phyloP scores from a whole-genome alignment of 2,329 filamentous ascomycete genomes.

The Colletotrichum chrysophilum region DNA sequence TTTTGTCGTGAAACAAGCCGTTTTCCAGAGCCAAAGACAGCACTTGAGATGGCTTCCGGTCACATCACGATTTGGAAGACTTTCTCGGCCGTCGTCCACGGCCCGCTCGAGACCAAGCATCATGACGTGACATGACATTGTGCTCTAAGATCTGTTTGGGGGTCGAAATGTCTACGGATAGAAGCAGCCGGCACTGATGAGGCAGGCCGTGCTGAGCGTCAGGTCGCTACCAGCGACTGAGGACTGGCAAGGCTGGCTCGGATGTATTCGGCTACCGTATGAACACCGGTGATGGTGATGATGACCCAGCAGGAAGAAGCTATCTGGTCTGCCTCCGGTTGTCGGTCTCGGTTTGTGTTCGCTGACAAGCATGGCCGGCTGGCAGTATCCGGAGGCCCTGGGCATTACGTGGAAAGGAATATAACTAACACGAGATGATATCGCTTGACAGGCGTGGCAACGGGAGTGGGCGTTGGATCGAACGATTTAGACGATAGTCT shows the following conservation, averaged over 20 bases:
- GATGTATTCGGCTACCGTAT: neutral
- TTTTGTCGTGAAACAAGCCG: constrained; percentile 6
- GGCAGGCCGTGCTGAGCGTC: neutral
- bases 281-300: neutral
- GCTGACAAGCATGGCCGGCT: neutral
- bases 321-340: neutral
- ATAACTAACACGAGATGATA: constrained; percentile 2
- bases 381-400: neutral
- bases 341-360: neutral
- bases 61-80: neutral
- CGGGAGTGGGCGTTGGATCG: neutral
- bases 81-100: neutral
- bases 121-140: neutral
- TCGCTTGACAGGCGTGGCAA: constrained; percentile 1
- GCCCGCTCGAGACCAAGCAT: neutral
- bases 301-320: neutral
- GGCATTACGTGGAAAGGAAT: neutral
- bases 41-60: neutral
- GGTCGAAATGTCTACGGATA: neutral
- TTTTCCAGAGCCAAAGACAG: neutral
- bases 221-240: neutral
- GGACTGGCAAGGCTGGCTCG: neutral
- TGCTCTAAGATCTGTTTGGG: neutral
- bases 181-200: neutral
- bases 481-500: constrained; percentile 4